Conservation (phyloP, 2,329 filamentous ascomycete genomes). For the Sporothrix globosa region DNA sequence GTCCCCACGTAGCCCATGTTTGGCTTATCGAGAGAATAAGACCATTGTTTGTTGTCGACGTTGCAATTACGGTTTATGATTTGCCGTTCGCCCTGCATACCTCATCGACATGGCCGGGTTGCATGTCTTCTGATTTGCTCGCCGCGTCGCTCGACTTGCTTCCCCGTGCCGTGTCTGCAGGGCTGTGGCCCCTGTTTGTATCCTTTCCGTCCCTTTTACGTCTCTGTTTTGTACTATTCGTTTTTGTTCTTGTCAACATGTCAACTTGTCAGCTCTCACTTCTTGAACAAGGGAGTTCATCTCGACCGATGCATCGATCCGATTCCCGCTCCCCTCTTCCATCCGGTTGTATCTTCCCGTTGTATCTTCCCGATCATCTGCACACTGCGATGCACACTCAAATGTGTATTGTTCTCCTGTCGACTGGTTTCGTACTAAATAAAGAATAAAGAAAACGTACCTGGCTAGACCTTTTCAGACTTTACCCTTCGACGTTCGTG, state of each 20-base stretch:
- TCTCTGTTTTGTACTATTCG: not conserved
- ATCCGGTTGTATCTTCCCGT: not conserved
- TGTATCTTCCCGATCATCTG: not conserved
- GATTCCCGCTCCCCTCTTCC: not conserved
- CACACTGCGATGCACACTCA: not conserved
- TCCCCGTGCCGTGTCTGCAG: slow-evolving; percentile 22
- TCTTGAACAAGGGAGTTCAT: not conserved
- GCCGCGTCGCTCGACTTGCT: not conserved
- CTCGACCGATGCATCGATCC: not conserved
- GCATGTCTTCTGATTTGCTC: not conserved
- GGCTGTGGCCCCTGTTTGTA: not conserved
- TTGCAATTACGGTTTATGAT: not conserved
- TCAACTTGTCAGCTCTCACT: not conserved
- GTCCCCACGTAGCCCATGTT: not conserved
- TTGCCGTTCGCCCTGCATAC: not conserved
- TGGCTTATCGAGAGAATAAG: not conserved
- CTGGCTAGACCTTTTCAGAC: not conserved
- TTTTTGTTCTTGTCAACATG: not conserved
- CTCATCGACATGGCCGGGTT: not conserved
- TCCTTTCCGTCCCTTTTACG: not conserved
- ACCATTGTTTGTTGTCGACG: not conserved
- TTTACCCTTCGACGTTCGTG: not conserved
- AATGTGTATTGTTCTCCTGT: not conserved
- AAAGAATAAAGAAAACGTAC: not conserved
- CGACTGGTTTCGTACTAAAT: not conserved